These are phyloP conservation scores for Rhizopogon sp. DNA, from an alignment of 768 basidiomycete genomes.

Conservation along the genomic window DNA sequence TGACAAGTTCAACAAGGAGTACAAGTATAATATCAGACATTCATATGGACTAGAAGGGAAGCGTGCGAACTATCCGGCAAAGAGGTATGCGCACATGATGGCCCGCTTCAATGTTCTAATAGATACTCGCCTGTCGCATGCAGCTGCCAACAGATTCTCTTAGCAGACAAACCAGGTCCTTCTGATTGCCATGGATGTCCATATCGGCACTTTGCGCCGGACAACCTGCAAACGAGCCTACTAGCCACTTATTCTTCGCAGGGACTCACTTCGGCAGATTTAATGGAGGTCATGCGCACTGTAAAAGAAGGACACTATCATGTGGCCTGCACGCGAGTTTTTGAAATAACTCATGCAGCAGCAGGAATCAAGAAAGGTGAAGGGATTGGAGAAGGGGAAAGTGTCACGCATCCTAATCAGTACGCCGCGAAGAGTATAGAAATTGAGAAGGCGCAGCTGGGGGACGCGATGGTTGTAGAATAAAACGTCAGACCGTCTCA, in stretches of 20 bases:
- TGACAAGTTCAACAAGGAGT: conserved; percentile 96
- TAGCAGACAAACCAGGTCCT: conserved; percentile 58
- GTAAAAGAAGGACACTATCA: conserved; percentile 85
- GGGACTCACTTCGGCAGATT: conserved; percentile 61
- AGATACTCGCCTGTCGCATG: background rate
- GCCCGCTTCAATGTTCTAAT: background rate
- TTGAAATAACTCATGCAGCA: conserved; percentile 82
- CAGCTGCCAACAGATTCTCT: conserved; percentile 90
- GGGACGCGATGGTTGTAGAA: conserved; percentile 42
- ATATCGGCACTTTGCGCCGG: conserved; percentile 81
- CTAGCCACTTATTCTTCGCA: conserved; percentile 59
- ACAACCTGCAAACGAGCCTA: conserved; percentile 78
- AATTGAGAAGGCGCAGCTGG: conserved; percentile 42
- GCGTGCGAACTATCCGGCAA: conserved; percentile 90
- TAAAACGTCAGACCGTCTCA: background rate
- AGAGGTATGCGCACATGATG: conserved; percentile 49
- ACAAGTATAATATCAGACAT: conserved; percentile 96
- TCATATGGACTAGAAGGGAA: conserved; percentile 92
- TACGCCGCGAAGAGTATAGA: conserved; percentile 75
- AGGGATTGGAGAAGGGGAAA: conserved; percentile 80
- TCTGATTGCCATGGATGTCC: conserved; percentile 85
- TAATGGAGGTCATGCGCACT: conserved; percentile 76
- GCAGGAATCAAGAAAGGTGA: conserved; percentile 82
- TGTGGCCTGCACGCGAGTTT: conserved; percentile 95
- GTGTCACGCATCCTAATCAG: conserved; percentile 92